Base-by-base conservation (phyloP, 345 rosid genomes). In the Iberis pinnata region DNA sequence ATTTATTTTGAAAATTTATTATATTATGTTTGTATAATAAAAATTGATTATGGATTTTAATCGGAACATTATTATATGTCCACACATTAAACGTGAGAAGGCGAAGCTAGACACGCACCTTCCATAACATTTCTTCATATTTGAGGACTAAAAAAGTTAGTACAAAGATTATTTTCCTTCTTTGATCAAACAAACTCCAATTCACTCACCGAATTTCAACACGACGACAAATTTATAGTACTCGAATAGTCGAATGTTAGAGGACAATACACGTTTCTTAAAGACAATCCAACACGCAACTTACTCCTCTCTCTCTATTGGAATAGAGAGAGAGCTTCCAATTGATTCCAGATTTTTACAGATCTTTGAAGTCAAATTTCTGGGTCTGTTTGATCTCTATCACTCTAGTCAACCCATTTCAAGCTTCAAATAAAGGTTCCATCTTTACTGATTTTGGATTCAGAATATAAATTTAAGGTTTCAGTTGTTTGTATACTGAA, bases 51-150 rank as follows among this genome's bases (percentile, higher is more conserved):
- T n/a, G n/a, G n/a, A n/a, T n/a, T n/a, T n/a, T n/a, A n/a, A n/a
- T n/a, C n/a, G 25, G 25, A 22, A 22, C 25, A 22, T 22, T 22
- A 22, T 22, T 29, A 3, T 29, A 9, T 32, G 41, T 36, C 61
- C 69, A 55, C 60, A 52, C 55, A 52, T 19, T 37, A 52, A 58
- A 66, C 70, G 55, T 66, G 60, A 52, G 70, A 38, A 45, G 70
- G 37, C 43, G 37, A 59, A 66, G 65, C 65, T 26, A 19, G 70
- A 66, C 65, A 66, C 70, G 70, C 65, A 52, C 55, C 60, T 43
- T 58, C 53, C 64, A 8, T 12, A 3, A 12, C 36, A 1, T 35
- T 12, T 35, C 14, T 36, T 32, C 0, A 5, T 10, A 40, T 4
- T 14, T 51, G 27, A 42, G 64, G 13, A 65, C 48, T 27, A 18